Base-by-base conservation (phyloP, 139 green algal genomes). In the Chlorella sp. region DNA sequence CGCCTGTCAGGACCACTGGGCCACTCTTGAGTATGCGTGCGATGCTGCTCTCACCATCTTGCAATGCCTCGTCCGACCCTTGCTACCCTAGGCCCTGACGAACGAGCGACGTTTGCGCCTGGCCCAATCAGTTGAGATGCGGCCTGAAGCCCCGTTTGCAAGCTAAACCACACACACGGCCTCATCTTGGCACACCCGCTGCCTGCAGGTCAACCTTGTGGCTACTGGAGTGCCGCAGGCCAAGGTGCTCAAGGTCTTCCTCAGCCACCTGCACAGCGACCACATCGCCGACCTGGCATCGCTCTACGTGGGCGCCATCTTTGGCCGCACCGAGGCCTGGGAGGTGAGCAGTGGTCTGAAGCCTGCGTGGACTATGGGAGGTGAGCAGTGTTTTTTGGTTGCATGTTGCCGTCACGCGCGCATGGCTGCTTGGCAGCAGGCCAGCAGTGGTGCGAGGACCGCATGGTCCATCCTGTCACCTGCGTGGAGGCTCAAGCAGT, bases 231-330 rank as follows among this genome's bases (percentile, higher is more conserved):
- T 78, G 24, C 72, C 69, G 3, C 42, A 69, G 26, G 67, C 74
- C n/a, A 10, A 50, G 26, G 60, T 79, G 29, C 74, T 22, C 22
- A 75, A 71, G 62, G 61, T 79, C 5, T 85, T 85, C 62, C 69
- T 85, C n/a, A 75, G 75, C 5, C 80, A 85, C 67, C 34, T 85
- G 55, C 80, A 85, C 65, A 75, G 62, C 26, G 80, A 85, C 63
- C 80, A 85, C 76, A 70, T 74, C 49, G 80, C 75, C 35, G 80
- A 85, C 36, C 75, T 85, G 72, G 80, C 80, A 3, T 77, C 66
- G 24, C 65, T 85, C 27, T 85, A 85, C 49, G 72, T 79, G 27
- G 69, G 69, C 2, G 80, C 80, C 64, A 85, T 85, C 75, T 85
- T 85, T 71, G 80, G 80, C 5, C 75, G 80, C 33, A 76, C 49